phyloP scores from a whole-genome alignment of 345 rosid species.

The Arabis hirsuta region DNA sequence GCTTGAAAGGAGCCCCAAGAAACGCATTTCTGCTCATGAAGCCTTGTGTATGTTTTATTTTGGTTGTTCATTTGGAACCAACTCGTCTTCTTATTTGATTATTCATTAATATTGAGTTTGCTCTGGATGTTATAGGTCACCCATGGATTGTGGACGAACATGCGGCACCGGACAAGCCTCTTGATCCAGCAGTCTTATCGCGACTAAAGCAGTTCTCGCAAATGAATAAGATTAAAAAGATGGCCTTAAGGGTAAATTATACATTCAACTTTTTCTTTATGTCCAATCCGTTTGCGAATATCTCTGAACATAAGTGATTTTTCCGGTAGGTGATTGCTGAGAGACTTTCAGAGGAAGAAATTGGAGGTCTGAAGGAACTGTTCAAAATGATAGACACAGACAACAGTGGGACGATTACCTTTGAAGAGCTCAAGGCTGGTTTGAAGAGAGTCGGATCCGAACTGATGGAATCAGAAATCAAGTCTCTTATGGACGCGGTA shows the following conservation, averaged over 20 bases:
- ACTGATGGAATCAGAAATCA: slow-evolving; percentile 92
- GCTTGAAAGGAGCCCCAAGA: slow-evolving; percentile 89
- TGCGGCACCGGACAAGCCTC: slow-evolving; percentile 88
- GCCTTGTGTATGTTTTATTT: slow-evolving; percentile 67
- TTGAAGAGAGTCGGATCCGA: slow-evolving; percentile 85
- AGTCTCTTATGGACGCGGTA: slow-evolving; percentile 94
- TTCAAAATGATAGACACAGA: slow-evolving; percentile 98
- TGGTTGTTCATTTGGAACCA: background rate
- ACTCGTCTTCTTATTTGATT: background rate
- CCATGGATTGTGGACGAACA: slow-evolving; percentile 96
- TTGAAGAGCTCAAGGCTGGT: slow-evolving; percentile 91
- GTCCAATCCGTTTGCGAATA: background rate
- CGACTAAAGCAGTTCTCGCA: slow-evolving; percentile 95
- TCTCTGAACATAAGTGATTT: slow-evolving; percentile 9
- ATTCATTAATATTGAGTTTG: slow-evolving; percentile 12
- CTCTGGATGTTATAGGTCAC: slow-evolving; percentile 62
- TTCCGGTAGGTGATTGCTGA: slow-evolving; percentile 83
- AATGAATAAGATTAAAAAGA: slow-evolving; percentile 95
- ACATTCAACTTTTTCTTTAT: background rate
- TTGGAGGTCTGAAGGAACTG: slow-evolving; percentile 88
- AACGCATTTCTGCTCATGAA: slow-evolving; percentile 87
- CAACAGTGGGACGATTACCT: slow-evolving; percentile 84
- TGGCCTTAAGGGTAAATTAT: slow-evolving; percentile 79
- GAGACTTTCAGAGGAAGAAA: slow-evolving; percentile 97
- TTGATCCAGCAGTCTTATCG: slow-evolving; percentile 93